These are phyloP conservation scores for Gossypium mustelinum DNA, from an alignment of 345 rosid genomes.

Conservation along the genomic window DNA sequence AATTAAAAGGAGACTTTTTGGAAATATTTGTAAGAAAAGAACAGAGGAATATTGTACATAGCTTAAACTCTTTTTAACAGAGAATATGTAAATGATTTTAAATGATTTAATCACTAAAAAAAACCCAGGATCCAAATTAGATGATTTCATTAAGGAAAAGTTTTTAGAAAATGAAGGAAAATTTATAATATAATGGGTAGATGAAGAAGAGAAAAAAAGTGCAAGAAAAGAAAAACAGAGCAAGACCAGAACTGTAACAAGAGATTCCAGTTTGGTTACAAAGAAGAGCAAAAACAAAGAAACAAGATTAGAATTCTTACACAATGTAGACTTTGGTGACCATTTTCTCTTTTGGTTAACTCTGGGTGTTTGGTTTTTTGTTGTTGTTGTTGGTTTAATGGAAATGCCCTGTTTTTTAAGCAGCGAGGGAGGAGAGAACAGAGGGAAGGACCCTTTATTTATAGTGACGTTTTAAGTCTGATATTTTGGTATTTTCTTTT, in stretches of 20 bases:
- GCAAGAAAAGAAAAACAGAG: constrained; percentile 2
- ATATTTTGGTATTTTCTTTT: background rate
- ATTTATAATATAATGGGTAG: background rate
- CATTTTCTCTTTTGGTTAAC: constrained; percentile 28
- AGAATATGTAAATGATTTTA: background rate
- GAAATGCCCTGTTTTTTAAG: constrained; percentile 10
- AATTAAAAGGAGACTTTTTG: background rate
- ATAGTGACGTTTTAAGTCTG: constrained; percentile 11
- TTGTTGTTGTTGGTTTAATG: background rate
- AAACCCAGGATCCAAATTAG: background rate
- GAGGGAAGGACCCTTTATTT: constrained; percentile 22
- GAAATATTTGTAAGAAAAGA: background rate
- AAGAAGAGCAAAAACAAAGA: background rate
- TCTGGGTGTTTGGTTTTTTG: background rate
- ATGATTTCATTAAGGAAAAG: background rate
- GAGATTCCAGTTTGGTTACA: background rate
- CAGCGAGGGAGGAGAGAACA: constrained; percentile 1
- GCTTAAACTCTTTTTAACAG: background rate
- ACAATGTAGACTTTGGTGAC: constrained; percentile 56
- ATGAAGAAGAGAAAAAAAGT: background rate
- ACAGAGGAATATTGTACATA: background rate
- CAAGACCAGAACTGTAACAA: background rate
- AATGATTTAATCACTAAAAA: background rate
- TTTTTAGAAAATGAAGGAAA: background rate
- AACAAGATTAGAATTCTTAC: constrained; percentile 32